Conservation (phyloP, 495 filamentous ascomycete genomes). For the Parathielavia hyrcaniae region DNA sequence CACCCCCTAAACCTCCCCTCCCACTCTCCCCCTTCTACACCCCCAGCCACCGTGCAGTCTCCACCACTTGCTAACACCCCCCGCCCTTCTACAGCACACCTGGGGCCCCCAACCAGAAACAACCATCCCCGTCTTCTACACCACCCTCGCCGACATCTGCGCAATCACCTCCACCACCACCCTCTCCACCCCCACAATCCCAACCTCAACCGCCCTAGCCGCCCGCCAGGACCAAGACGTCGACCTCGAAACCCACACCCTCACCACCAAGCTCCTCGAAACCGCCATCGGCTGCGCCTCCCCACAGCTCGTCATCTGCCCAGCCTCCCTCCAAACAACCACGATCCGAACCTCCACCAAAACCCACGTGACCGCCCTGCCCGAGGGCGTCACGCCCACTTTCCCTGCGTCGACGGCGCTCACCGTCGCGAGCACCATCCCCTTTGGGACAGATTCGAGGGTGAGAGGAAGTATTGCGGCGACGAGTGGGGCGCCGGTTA, state of each 20-base stretch:
- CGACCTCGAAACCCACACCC: conserved; percentile 34
- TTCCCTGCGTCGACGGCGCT: conserved; percentile 32
- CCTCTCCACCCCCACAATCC: conserved; percentile 16
- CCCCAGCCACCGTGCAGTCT: too few relatives aligned
- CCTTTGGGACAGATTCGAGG: conserved; percentile 3
- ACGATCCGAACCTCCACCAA: conserved; percentile 28
- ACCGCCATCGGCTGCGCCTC: conserved; percentile 38
- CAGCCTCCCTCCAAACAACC: conserved; percentile 41
- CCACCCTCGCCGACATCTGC: conserved; percentile 45
- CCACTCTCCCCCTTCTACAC: too few relatives aligned
- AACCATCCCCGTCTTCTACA: conserved; percentile 48
- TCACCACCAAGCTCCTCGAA: conserved; percentile 32
- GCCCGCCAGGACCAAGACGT: conserved; percentile 15
- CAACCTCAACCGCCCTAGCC: conserved; percentile 13
- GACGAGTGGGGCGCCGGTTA: conserved; percentile 4
- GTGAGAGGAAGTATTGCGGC: background rate
- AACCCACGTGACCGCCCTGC: conserved; percentile 35
- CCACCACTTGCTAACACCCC: too few relatives aligned
- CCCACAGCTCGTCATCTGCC: conserved; percentile 42
- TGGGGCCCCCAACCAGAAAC: conserved; percentile 48
- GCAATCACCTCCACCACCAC: conserved; percentile 28
- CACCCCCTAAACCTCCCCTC: too few relatives aligned
- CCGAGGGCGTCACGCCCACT: conserved; percentile 33
- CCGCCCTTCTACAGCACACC: conserved; percentile 21
- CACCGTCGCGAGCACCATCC: background rate